A percentile compares a stretch with the other conserved stretches of the same genome.
These are phyloP conservation scores for Actinomortierella ambigua DNA, from an alignment of 371 early-diverging fungal species.

Conservation along the genomic window DNA sequence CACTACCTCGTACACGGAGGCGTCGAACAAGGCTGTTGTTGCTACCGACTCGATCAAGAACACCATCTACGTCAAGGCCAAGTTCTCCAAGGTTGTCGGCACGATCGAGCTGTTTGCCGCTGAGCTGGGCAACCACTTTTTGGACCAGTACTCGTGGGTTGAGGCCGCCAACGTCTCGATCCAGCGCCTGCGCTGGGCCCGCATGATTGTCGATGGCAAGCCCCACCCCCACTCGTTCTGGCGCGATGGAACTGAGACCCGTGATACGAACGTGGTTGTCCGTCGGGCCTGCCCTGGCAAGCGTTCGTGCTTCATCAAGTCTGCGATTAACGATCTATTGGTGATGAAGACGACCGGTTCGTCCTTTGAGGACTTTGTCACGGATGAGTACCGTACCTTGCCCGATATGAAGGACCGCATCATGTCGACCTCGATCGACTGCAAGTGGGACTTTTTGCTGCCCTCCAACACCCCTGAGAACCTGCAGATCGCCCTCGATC, in stretches of 20 bases:
- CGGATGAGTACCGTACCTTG: conserved; percentile 71
- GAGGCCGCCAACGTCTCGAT: conserved; percentile 65
- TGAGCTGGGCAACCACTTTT: conserved; percentile 65
- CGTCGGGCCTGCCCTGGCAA: conserved; percentile 32
- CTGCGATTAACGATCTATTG: conserved; percentile 58
- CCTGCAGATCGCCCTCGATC: conserved; percentile 17
- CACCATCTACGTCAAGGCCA: conserved; percentile 73
- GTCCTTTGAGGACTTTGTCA: conserved; percentile 70
- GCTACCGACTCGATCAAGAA: conserved; percentile 79
- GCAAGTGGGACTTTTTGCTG: conserved; percentile 59
- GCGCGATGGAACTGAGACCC: conserved; percentile 71
- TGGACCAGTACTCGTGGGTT: conserved; percentile 67
- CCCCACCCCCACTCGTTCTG: conserved; percentile 74
- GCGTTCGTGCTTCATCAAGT: conserved; percentile 51
- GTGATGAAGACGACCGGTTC: conserved; percentile 80
- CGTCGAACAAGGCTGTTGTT: conserved; percentile 64
- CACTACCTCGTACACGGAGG: conserved; percentile 71
- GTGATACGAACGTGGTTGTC: conserved; percentile 58
- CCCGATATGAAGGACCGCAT: conserved; percentile 76
- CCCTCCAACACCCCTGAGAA: conserved; percentile 13
- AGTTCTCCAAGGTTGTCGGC: conserved; percentile 63
- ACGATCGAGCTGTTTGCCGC: conserved; percentile 70
- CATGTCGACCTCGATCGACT: conserved; percentile 72
- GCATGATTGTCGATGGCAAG: conserved; percentile 62
- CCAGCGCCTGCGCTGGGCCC: conserved; percentile 70